Evolutionary conservation across 2,329 filamentous ascomycete species (phyloP), one percentile per base, ranked within the genome.

Genomic region (Pseudophaeomoniella oleicola): DNA sequence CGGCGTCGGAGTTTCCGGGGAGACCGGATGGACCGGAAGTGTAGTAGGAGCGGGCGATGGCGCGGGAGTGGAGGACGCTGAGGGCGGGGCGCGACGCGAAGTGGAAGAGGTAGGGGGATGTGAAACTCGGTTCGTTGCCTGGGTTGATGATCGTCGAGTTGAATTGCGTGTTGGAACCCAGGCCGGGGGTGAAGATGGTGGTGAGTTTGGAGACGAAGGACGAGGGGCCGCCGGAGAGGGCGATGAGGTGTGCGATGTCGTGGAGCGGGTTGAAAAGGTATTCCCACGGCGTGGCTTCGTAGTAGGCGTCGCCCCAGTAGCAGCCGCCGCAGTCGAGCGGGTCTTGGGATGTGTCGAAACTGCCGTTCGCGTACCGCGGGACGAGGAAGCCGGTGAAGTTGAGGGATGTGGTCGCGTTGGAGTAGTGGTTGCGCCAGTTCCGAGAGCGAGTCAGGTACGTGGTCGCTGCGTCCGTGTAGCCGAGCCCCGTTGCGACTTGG

Each of bases 361-460:
- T 62, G 1, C 66, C 62, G 13, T 62, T 57, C 10, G 58, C 44
- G 37, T 59, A 55, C n/a, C 73, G 64, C 0, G 79, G 78, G 0
- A 75, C 76, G 3, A 83, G 57, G 50, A 83, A 83, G 0, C 78
- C 78, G 0, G 58, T 66, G 53, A 78, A 80, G 3, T 67, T 69
- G 0, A 78, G 61, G 0, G 72, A 71, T 1, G 59, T 62, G 32
- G 72, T 64, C 33, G 69, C 51, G 0, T 66, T 50, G 50, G 82
- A 76, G 77, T 76, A 84, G 44, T 82, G 77, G 48, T 81, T 81
- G 12, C 73, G 66, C 79, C 79, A 84, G 47, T 81, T 77, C 6
- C 67, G 63, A 1, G 75, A 78, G 5, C 78, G 69, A 32, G 67
- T 58, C 16, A 81, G 60, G 44, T 82, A 83, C 37, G 64, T 75